These are phyloP conservation scores for Pisolithus thermaeus DNA, from an alignment of 1,284 basidiomycete genomes.

Conservation along the genomic window DNA sequence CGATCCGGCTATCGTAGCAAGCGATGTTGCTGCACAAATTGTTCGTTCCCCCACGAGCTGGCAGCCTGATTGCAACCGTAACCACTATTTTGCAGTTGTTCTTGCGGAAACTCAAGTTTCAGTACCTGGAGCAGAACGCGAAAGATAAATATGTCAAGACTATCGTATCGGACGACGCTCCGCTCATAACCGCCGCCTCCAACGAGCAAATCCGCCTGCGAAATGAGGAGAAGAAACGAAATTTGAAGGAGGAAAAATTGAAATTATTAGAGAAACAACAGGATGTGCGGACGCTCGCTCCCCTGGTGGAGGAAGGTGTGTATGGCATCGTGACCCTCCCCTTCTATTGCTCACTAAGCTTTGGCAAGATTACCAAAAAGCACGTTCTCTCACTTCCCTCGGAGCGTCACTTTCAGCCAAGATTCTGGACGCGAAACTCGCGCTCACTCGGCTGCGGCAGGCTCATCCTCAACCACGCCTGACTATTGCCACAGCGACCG, in stretches of 20 bases:
- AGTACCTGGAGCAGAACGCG: constrained; percentile 81
- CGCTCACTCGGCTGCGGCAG: constrained; percentile 71
- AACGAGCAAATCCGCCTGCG: constrained; percentile 57
- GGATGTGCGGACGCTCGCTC: constrained; percentile 56
- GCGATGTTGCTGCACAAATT: constrained; percentile 24
- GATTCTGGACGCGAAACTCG: constrained; percentile 75
- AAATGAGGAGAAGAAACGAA: constrained; percentile 68
- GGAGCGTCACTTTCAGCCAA: constrained; percentile 60
- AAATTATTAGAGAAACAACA: constrained; percentile 54
- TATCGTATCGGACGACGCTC: constrained; percentile 79
- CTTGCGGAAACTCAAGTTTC: constrained; percentile 79
- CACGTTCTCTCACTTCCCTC: constrained; percentile 47
- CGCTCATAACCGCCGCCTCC: constrained; percentile 65
- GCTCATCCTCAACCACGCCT: constrained; percentile 72
- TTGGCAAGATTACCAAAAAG: constrained; percentile 50
- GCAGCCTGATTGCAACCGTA: not conserved
- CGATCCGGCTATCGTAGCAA: constrained; percentile 27
- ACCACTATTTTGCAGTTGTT: constrained; percentile 46
- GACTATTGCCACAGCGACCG: constrained; percentile 65
- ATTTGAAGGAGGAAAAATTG: constrained; percentile 58
- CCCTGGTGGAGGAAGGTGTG: constrained; percentile 60
- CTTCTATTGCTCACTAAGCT: not conserved
- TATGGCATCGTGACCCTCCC: constrained; percentile 1
- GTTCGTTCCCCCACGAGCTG: constrained; percentile 13
- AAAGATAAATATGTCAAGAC: constrained; percentile 81